Percentiles rank a stretch among this genome's conserved stretches.
Conservation (phyloP, 176 grass and related monocot genomes). For the Pontederia paniculata region DNA sequence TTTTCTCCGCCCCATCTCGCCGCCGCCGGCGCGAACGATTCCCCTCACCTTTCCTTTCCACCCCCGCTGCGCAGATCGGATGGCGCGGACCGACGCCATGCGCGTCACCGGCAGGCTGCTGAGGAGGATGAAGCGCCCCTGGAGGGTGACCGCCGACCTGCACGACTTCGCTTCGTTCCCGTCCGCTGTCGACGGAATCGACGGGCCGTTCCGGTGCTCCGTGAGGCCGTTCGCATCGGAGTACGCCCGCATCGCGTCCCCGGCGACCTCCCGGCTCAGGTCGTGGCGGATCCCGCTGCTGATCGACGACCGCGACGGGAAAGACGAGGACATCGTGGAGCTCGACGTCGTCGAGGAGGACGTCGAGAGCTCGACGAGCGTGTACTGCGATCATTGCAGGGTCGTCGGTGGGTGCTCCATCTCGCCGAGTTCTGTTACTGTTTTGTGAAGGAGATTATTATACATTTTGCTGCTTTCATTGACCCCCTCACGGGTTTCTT, state of each 20-base stretch:
- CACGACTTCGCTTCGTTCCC: too few relatives aligned
- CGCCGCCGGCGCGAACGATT: too few relatives aligned
- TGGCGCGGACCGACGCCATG: too few relatives aligned
- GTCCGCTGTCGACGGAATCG: not conserved
- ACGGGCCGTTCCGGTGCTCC: conserved; percentile 27
- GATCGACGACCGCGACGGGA: not conserved
- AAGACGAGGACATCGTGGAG: not conserved
- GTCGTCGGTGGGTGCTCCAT: conserved; percentile 34
- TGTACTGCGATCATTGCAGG: conserved; percentile 62
- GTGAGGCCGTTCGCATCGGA: conserved; percentile 32
- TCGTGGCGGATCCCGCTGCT: conserved; percentile 34
- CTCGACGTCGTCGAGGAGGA: conserved; percentile 73
- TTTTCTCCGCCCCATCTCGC: too few relatives aligned
- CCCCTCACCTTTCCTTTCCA: too few relatives aligned
- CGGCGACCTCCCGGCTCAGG: not conserved
- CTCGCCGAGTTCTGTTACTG: not conserved
- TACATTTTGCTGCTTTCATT: too few relatives aligned
- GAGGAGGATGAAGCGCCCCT: too few relatives aligned
- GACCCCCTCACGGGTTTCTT: not conserved
- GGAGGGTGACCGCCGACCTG: too few relatives aligned
- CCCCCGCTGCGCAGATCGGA: too few relatives aligned
- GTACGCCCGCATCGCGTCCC: conserved; percentile 7
- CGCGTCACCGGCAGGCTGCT: too few relatives aligned
- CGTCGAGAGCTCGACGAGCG: conserved; percentile 24
- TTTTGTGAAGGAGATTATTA: too few relatives aligned